Evolutionary conservation across 345 rosid genomes (phyloP).

Genomic region (Rhodamnia rubescens): DNA sequence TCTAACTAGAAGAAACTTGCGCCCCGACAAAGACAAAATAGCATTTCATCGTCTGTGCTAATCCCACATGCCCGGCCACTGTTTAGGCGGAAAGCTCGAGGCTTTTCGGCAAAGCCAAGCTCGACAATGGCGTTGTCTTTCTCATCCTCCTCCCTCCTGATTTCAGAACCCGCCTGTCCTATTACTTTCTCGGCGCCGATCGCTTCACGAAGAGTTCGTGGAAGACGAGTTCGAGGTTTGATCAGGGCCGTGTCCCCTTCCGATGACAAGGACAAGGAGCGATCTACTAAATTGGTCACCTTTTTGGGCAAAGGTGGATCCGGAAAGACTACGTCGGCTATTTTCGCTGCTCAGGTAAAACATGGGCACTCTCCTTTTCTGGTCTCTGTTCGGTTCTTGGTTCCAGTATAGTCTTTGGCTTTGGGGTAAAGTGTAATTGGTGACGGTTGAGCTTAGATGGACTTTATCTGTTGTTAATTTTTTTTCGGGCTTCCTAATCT

Average conservation of each 20-base stretch:
- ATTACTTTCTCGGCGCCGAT: background rate
- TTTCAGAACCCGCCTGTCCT: background rate
- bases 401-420: background rate
- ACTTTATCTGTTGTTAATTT: background rate
- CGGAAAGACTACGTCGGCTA: conserved; percentile 78
- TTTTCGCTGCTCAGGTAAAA: conserved; percentile 78
- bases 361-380: background rate
- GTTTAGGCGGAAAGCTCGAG: background rate
- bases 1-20: background rate
- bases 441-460: background rate
- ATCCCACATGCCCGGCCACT: background rate
- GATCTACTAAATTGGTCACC: conserved; percentile 46
- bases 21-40: background rate
- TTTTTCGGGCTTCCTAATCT: background rate
- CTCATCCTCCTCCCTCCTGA: background rate
- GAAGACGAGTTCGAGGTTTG: conserved; percentile 13
- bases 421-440: background rate
- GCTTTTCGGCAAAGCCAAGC: background rate
- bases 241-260: conserved; percentile 9
- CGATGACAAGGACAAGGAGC: conserved; percentile 2
- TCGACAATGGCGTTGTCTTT: background rate
- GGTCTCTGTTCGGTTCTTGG: background rate
- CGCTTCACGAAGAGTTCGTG: background rate
- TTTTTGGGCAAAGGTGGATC: conserved; percentile 90
- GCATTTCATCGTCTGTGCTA: background rate